Percentiles rank a stretch among this genome's conserved stretches.
phyloP scores from a whole-genome alignment of 2,329 filamentous ascomycete genomes.

The Ambrosiella xylebori region DNA sequence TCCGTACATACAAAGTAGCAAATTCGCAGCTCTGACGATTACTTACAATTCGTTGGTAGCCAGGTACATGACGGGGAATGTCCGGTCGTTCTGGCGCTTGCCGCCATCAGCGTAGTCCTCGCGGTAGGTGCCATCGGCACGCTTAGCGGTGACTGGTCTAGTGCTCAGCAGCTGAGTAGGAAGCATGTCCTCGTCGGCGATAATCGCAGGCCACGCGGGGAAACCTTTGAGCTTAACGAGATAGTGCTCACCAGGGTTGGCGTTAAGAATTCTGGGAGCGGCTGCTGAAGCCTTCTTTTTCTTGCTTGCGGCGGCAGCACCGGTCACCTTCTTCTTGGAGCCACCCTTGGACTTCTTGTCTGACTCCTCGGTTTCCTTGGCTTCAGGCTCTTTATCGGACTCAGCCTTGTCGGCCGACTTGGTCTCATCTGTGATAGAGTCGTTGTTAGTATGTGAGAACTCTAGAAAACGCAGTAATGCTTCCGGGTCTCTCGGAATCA shows the following conservation, averaged over 20 bases:
- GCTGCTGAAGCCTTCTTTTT: slow-evolving; percentile 70
- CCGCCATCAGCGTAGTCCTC: slow-evolving; percentile 77
- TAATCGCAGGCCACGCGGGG: slow-evolving; percentile 83
- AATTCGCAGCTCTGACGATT: background rate
- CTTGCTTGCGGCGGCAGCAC: slow-evolving; percentile 52
- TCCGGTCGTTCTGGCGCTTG: slow-evolving; percentile 69
- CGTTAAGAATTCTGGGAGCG: slow-evolving; percentile 55
- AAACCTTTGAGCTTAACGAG: slow-evolving; percentile 89
- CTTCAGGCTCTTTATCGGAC: slow-evolving; percentile 19
- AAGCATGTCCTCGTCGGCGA: slow-evolving; percentile 90
- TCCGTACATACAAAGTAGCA: no score
- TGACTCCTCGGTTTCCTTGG: slow-evolving; percentile 19
- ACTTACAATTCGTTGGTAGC: slow-evolving; percentile 92
- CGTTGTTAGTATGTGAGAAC: slow-evolving; percentile 13
- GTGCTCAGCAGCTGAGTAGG: slow-evolving; percentile 58
- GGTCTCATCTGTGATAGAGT: background rate
- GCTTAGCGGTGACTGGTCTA: slow-evolving; percentile 69
- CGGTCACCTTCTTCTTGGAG: slow-evolving; percentile 53
- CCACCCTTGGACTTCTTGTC: slow-evolving; percentile 22
- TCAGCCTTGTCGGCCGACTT: slow-evolving; percentile 8
- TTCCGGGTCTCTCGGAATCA: no score
- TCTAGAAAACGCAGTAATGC: no score
- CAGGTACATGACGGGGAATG: slow-evolving; percentile 90
- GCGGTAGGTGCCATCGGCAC: slow-evolving; percentile 69
- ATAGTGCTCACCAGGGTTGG: slow-evolving; percentile 80